phyloP scores from a whole-genome alignment of 805 yeast genomes.

The Wickerhamiella hasegawae region DNA sequence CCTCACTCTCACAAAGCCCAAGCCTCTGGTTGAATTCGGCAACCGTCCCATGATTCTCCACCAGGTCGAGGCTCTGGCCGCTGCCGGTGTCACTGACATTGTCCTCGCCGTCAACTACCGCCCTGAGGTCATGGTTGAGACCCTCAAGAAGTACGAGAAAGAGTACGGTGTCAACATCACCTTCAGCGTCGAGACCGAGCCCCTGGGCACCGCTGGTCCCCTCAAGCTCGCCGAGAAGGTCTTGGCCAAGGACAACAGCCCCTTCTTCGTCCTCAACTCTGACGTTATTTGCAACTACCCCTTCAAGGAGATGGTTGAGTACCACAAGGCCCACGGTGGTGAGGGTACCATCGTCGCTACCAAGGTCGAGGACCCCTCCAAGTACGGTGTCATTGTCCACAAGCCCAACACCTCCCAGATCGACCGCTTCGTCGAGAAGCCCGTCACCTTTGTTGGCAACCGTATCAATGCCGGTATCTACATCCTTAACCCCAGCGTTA shows the following conservation, averaged over 20 bases:
- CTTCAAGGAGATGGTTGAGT: conserved; percentile 74
- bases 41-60: conserved; percentile 98
- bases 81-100: conserved; percentile 97
- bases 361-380: conserved; percentile 98
- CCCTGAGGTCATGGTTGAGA: conserved; percentile 97
- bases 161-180: conserved; percentile 90
- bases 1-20: conserved; percentile 83
- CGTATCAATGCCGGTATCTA: conserved; percentile 99
- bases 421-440: conserved; percentile 98
- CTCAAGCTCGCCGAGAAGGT: conserved; percentile 90
- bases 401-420: conserved; percentile 87
- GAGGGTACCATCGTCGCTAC: conserved; percentile 98
- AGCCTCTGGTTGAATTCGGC: conserved; percentile 94
- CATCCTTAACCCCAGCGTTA: conserved; percentile 93
- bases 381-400: conserved; percentile 99
- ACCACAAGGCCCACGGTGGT: conserved; percentile 94
- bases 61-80: conserved; percentile 95
- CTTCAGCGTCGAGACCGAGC: conserved; percentile 97
- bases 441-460: conserved; percentile 98
- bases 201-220: conserved; percentile 99
- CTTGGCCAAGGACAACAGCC: conserved; percentile 84
- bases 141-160: conserved; percentile 84
- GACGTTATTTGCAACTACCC: conserved; percentile 99
- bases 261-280: conserved; percentile 94
- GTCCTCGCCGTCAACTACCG: conserved; percentile 98